Conservation (phyloP, 352 stramenopile genomes). For the Globisporangium cystogenes region DNA sequence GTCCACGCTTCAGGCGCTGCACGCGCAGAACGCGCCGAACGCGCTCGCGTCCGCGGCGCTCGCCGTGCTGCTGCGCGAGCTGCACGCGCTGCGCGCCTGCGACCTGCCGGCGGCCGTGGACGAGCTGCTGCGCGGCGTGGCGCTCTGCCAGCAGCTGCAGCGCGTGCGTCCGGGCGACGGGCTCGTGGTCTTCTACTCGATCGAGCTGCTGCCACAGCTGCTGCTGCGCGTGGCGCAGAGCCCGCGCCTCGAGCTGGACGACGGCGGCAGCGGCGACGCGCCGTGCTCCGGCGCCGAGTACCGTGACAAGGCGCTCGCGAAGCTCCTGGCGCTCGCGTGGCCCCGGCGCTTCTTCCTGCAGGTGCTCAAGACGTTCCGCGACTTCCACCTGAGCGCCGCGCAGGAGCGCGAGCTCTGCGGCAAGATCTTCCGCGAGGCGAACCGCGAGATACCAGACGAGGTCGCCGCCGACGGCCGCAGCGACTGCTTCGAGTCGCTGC, state of each 20-base stretch:
- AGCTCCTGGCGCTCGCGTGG: slow-evolving; percentile 29
- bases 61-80: slow-evolving; percentile 24
- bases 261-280: slow-evolving; percentile 10
- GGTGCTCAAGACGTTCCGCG: slow-evolving; percentile 42
- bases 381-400: slow-evolving; percentile 22
- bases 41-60: slow-evolving; percentile 15
- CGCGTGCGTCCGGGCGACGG: slow-evolving; percentile 12
- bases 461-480: slow-evolving; percentile 1
- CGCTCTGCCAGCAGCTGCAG: slow-evolving; percentile 20
- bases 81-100: slow-evolving; percentile 24
- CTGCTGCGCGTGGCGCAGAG: slow-evolving; percentile 27
- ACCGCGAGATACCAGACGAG: slow-evolving; percentile 21
- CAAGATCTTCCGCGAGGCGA: slow-evolving; percentile 34
- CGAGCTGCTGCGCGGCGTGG: slow-evolving; percentile 28
- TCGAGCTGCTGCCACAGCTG: slow-evolving; percentile 40
- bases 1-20: slow-evolving; percentile 20
- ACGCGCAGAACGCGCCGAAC: slow-evolving; percentile 19
- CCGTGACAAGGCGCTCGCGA: slow-evolving; percentile 20
- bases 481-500: slow-evolving; percentile 25
- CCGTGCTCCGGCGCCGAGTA: slow-evolving; percentile 26
- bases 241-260: slow-evolving; percentile 17
- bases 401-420: slow-evolving; percentile 32
- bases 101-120: slow-evolving; percentile 23
- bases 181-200: slow-evolving; percentile 28
- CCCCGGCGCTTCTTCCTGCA: slow-evolving; percentile 42